Evolutionary conservation across 148 eudicot genomes (phyloP).

Genomic region (Tetragonia tetragonoides): DNA sequence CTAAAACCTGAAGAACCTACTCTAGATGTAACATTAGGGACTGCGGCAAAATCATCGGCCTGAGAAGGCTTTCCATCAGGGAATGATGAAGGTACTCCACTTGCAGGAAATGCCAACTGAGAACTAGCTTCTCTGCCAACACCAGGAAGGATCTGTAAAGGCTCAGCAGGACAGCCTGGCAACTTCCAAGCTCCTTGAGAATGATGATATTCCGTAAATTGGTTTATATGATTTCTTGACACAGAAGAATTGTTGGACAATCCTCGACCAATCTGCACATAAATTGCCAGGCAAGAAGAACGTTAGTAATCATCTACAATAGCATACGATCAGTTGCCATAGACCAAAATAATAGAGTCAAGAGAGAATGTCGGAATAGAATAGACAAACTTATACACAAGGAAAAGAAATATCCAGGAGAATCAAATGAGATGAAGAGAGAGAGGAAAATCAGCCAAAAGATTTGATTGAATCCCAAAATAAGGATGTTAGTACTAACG

Average conservation of each 20-base stretch:
- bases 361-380: background rate
- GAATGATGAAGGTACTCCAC: conserved; percentile 37
- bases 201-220: conserved; percentile 33
- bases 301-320: background rate
- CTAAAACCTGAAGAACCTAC: conserved; percentile 31
- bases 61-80: conserved; percentile 39
- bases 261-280: conserved; percentile 53
- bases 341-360: background rate
- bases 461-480: background rate
- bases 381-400: background rate
- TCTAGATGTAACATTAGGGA: conserved; percentile 27
- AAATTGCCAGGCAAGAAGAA: background rate
- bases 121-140: conserved; percentile 29
- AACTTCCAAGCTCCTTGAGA: conserved; percentile 47
- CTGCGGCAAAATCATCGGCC: conserved; percentile 33
- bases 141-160: conserved; percentile 14
- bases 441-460: background rate
- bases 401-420: background rate
- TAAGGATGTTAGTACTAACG: background rate
- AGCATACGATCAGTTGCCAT: background rate
- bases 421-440: background rate
- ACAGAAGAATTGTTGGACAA: conserved; percentile 32
- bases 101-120: conserved; percentile 24
- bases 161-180: conserved; percentile 26
- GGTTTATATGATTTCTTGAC: conserved; percentile 28